Percentiles rank a stretch among this genome's conserved stretches.
phyloP scores from a whole-genome alignment of 805 yeast species.

The Aciculoconidium aculeatum region DNA sequence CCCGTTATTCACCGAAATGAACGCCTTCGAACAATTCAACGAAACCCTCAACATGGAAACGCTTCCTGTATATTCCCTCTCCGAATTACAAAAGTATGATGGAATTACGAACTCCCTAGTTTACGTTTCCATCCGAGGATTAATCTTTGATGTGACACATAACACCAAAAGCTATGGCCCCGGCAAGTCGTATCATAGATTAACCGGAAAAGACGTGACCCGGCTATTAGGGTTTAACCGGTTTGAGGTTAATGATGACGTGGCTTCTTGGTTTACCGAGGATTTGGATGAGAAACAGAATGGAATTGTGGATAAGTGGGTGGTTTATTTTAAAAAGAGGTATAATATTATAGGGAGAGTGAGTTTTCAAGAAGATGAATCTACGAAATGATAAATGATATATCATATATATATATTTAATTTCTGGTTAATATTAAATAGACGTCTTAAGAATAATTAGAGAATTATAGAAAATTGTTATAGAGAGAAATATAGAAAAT shows the following conservation, averaged over 20 bases:
- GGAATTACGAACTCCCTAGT: conserved; percentile 34
- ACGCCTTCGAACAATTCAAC: conserved; percentile 26
- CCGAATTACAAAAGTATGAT: conserved; percentile 27
- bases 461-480: too few relatives aligned
- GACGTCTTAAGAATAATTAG: too few relatives aligned
- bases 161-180: conserved; percentile 70
- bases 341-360: conserved; percentile 34
- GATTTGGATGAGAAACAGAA: conserved; percentile 55
- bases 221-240: conserved; percentile 68
- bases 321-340: conserved; percentile 49
- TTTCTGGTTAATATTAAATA: too few relatives aligned
- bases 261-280: conserved; percentile 41
- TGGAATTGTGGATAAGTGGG: conserved; percentile 69
- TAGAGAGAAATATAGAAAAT: too few relatives aligned
- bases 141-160: conserved; percentile 69
- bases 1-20: too few relatives aligned
- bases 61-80: conserved; percentile 29
- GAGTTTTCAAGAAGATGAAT: conserved; percentile 8
- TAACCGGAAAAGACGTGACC: conserved; percentile 75
- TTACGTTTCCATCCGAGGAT: conserved; percentile 73
- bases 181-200: conserved; percentile 63
- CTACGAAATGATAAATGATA: too few relatives aligned
- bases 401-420: too few relatives aligned
- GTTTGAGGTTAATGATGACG: conserved; percentile 16
- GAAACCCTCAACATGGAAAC: conserved; percentile 21